A percentile compares a stretch with the other conserved stretches of the same genome.
phyloP scores from a whole-genome alignment of 345 rosid species.

The Theobroma cacao region DNA sequence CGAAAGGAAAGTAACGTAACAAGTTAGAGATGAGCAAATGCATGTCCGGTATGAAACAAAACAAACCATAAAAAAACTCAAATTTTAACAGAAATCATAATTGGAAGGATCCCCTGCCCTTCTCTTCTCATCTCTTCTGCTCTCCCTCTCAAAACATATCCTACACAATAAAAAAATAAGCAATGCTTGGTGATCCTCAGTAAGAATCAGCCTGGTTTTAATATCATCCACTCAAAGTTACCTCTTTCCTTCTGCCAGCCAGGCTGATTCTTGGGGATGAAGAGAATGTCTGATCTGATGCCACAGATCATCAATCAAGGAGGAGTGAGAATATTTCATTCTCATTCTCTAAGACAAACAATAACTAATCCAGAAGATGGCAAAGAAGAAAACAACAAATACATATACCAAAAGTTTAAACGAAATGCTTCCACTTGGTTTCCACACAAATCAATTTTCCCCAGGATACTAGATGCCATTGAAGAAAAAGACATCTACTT shows the following conservation, averaged over 20 bases:
- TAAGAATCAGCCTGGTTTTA: not conserved
- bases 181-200: not conserved
- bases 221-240: not conserved
- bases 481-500: not conserved
- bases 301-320: not conserved
- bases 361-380: not conserved
- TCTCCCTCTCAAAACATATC: not conserved
- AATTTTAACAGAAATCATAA: not conserved
- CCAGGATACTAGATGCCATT: not conserved
- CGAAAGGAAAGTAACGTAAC: slow-evolving; percentile 3
- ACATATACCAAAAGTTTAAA: not conserved
- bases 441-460: not conserved
- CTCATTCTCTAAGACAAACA: not conserved
- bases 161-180: not conserved
- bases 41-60: not conserved
- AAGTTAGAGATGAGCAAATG: not conserved
- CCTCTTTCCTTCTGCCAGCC: not conserved
- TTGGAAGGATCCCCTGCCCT: not conserved
- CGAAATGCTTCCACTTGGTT: not conserved
- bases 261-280: not conserved
- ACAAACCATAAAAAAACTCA: not conserved
- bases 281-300: not conserved
- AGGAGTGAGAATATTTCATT: not conserved
- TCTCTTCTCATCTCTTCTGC: not conserved
- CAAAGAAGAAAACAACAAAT: not conserved